Evolutionary conservation across 345 rosid genomes (phyloP).

Genomic region (Brassica carinata): DNA sequence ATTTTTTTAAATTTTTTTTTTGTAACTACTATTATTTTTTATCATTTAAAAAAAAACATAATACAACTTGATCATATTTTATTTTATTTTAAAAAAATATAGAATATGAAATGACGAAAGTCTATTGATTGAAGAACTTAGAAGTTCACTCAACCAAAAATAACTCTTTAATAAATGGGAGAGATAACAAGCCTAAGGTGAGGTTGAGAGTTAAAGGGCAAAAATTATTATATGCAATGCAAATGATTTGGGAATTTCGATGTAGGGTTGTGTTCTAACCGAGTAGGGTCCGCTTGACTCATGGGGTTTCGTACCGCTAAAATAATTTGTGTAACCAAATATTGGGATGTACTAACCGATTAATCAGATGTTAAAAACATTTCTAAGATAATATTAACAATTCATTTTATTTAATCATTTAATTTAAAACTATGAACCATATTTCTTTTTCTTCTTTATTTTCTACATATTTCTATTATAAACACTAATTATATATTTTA

Average conservation of each 20-base stretch:
- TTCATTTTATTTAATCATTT: background rate
- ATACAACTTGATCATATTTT: too few species aligned
- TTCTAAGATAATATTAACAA: background rate
- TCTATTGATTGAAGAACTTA: too few species aligned
- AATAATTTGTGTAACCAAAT: background rate
- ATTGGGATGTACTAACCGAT: background rate
- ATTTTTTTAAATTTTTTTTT: too few species aligned
- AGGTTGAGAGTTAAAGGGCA: conserved; percentile 33
- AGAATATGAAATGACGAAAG: too few species aligned
- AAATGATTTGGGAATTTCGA: conserved; percentile 34
- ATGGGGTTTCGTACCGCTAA: conserved; percentile 27
- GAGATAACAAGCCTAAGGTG: conserved; percentile 34
- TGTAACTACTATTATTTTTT: too few species aligned
- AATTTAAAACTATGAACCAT: background rate
- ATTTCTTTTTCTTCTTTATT: background rate
- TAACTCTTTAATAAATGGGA: background rate
- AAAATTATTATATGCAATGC: conserved; percentile 31
- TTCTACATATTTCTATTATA: background rate
- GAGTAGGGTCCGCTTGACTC: conserved; percentile 30
- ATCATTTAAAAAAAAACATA: too few species aligned
- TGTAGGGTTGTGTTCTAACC: conserved; percentile 35
- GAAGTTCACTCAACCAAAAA: too few species aligned
- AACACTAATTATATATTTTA: too few species aligned
- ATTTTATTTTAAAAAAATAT: too few species aligned
- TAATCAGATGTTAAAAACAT: background rate